Evolutionary conservation across 768 basidiomycete genomes (phyloP), one percentile per base, ranked within the genome.

Genomic region (Lentinula sp.): DNA sequence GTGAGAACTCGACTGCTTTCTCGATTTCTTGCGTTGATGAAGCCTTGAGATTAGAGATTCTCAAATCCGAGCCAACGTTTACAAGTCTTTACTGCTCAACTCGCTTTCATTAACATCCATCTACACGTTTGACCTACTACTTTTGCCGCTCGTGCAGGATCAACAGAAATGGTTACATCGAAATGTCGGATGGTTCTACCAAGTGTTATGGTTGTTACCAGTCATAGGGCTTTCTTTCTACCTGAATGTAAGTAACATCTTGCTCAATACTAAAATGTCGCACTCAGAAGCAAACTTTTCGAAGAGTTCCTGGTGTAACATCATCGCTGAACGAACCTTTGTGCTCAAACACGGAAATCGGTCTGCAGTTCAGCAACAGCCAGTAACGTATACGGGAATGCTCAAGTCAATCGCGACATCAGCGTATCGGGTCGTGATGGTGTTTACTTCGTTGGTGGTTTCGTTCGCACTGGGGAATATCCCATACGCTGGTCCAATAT

Each of bases 401-500:
- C 76, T 94, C 58, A 89, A 82, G 16, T 81, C 86, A 48, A 78
- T 93, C 40, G 89, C 91, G 15, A 87, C 87, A 16, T 91, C 89
- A 7, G 89, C 89, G 5, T 95, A 94, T 66, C 83, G 92, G 16
- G 80, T 80, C 2, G 84, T 93, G 60, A 91, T 95, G 88, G 82
- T 93, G 18, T 73, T 85, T 68, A 92, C 91, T 4, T 91, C 90
- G 13, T 76, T 93, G 21, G 68, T 83, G 7, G 74, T 93, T 18
- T 88, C 88, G 4, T 85, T 88, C 61, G 78, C 79, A 15, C 75
- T 95, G 35, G 74, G 78, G 5, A 76, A 79, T 56, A 76, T 92
- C 18, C 93, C 93, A 2, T 76, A 80, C 59, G 72, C 86, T 11
- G 93, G 93, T 8, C 76, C 81, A 0, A 61, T 76, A 1, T 72